Evolutionary conservation across 495 filamentous ascomycete genomes (phyloP).

Genomic region (Tuber aestivum): DNA sequence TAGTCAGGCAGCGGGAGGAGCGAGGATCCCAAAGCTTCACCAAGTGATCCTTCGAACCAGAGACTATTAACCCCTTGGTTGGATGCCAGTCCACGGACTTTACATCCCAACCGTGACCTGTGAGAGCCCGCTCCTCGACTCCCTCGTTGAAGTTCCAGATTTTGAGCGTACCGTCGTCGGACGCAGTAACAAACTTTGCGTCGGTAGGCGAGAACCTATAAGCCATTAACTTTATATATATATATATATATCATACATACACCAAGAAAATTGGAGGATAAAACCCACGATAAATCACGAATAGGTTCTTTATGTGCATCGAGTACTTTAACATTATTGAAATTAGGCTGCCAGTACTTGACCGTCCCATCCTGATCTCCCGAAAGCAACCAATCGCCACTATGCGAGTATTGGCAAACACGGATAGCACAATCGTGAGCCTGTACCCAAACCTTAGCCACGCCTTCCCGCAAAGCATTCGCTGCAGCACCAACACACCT

Average conservation of each 20-base stretch:
- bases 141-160: constrained; percentile 95
- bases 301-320: constrained; percentile 86
- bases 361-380: constrained; percentile 91
- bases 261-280: background rate
- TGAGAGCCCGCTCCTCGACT: constrained; percentile 68
- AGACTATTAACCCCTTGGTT: constrained; percentile 86
- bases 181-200: constrained; percentile 90
- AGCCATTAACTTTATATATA: background rate
- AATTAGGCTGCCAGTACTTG: constrained; percentile 99
- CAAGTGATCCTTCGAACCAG: constrained; percentile 92
- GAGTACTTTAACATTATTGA: constrained; percentile 95
- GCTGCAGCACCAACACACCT: constrained; percentile 41
- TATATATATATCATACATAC: too few relatives aligned
- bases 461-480: constrained; percentile 6
- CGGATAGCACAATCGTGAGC: constrained; percentile 92
- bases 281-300: constrained; percentile 63
- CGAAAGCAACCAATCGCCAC: constrained; percentile 92
- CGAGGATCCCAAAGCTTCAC: constrained; percentile 98
- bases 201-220: constrained; percentile 75
- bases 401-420: constrained; percentile 81
- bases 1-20: constrained; percentile 80
- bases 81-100: constrained; percentile 98
- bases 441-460: constrained; percentile 42
- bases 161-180: constrained; percentile 85
- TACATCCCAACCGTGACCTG: constrained; percentile 92